A percentile compares a stretch with the other conserved stretches of the same genome.
Conservation (phyloP, 1,284 basidiomycete genomes). For the Tilletiopsis washingtonensis region DNA sequence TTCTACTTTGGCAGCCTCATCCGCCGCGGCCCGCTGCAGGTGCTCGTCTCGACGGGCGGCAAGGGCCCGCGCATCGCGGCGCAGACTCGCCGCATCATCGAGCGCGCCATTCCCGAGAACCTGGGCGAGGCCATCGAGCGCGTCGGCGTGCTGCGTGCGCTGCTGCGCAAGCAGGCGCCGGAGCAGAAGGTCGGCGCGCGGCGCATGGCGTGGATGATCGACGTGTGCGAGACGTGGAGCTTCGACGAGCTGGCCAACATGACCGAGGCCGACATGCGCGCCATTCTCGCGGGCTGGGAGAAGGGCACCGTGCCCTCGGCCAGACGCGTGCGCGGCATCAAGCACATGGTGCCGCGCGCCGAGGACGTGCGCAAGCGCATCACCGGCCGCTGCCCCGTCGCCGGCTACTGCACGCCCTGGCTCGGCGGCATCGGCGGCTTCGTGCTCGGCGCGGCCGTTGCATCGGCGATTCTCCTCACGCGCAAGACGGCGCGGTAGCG, state of each 20-base stretch:
- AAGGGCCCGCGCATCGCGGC: conserved; percentile 85
- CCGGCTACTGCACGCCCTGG: conserved; percentile 30
- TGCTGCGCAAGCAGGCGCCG: conserved; percentile 64
- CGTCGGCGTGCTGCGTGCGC: conserved; percentile 64
- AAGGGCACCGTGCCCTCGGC: conserved; percentile 36
- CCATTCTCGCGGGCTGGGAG: conserved; percentile 47
- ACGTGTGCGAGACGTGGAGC: conserved; percentile 75
- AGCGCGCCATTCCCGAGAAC: conserved; percentile 61
- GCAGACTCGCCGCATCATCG: conserved; percentile 66
- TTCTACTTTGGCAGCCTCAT: conserved; percentile 97
- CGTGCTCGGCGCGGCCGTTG: background rate
- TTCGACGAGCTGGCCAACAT: conserved; percentile 66
- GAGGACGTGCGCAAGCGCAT: conserved; percentile 15
- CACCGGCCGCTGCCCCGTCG: conserved; percentile 32
- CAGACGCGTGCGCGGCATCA: conserved; percentile 18
- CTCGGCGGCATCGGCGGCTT: conserved; percentile 21
- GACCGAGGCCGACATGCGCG: conserved; percentile 53
- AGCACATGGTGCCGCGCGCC: conserved; percentile 11
- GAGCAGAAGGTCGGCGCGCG: conserved; percentile 64
- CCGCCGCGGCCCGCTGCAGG: conserved; percentile 79
- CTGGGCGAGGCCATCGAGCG: conserved; percentile 73
- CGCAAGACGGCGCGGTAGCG: no score
- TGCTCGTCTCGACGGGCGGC: conserved; percentile 93
- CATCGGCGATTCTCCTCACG: background rate
- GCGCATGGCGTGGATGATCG: conserved; percentile 93